A percentile compares a stretch with the other conserved stretches of the same genome.
phyloP scores from a whole-genome alignment of 2,329 filamentous ascomycete species.

The Fusarium euwallaceae region DNA sequence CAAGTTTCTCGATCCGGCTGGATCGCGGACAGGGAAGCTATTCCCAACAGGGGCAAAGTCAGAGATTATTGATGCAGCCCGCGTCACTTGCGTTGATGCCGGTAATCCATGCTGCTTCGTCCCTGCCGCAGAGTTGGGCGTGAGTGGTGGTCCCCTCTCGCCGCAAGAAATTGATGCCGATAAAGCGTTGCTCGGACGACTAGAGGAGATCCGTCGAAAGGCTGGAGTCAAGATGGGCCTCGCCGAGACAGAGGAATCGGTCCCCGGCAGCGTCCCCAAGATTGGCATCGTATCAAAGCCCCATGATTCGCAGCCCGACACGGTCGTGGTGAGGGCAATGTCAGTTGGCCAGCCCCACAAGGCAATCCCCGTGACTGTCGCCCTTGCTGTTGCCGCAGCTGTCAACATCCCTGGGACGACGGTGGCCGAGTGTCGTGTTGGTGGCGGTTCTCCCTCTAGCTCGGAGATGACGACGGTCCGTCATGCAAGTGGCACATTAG shows the following conservation, averaged over 20 bases:
- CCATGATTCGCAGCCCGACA: conserved; percentile 48
- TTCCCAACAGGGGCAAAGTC: conserved; percentile 62
- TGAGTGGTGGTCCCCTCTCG: conserved; percentile 61
- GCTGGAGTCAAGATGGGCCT: conserved; percentile 72
- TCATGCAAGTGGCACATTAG: not conserved
- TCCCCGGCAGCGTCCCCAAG: conserved; percentile 70
- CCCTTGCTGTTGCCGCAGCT: conserved; percentile 54
- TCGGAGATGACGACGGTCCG: not conserved
- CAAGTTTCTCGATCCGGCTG: conserved; percentile 70
- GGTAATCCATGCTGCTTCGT: conserved; percentile 72
- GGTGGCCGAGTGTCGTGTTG: not conserved
- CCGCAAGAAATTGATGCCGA: conserved; percentile 65
- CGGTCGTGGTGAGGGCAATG: conserved; percentile 58
- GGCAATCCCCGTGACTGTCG: conserved; percentile 64
- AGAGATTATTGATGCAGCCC: conserved; percentile 62
- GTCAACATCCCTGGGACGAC: conserved; percentile 56
- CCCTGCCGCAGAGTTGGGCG: conserved; percentile 61
- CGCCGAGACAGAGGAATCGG: conserved; percentile 46
- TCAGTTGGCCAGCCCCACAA: conserved; percentile 65
- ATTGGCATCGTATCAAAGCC: conserved; percentile 66
- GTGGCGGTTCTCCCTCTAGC: not conserved
- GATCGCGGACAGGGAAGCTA: conserved; percentile 66
- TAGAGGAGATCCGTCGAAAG: conserved; percentile 66
- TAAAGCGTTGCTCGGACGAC: conserved; percentile 53
- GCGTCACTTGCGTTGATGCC: conserved; percentile 68